Evolutionary conservation across 768 basidiomycete genomes (phyloP).

Genomic region (Pleurotus tuber-regium): DNA sequence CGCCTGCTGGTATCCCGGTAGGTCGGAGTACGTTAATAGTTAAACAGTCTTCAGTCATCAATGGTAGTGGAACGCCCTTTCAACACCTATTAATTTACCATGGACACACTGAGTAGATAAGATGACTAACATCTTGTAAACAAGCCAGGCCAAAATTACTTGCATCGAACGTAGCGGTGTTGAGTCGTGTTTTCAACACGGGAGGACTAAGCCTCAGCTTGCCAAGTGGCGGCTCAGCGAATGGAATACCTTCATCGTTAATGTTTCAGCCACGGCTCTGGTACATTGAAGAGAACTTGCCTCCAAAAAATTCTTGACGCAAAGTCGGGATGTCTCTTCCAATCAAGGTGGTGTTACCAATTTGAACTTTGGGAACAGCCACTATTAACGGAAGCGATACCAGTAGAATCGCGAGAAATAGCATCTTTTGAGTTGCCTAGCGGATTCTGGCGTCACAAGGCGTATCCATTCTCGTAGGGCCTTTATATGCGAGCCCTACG

Average conservation of each 20-base stretch:
- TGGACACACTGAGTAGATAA: background rate
- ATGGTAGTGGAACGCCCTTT: slow-evolving; percentile 3
- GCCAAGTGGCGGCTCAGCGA: slow-evolving; percentile 51
- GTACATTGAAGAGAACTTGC: slow-evolving; percentile 19
- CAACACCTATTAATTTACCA: background rate
- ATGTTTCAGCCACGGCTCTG: background rate
- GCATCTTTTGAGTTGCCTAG: too few species aligned
- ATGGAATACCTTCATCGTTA: slow-evolving; percentile 44
- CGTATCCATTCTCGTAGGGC: background rate
- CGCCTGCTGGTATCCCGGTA: slow-evolving; percentile 14
- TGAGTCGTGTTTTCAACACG: slow-evolving; percentile 35
- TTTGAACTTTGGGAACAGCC: slow-evolving; percentile 32
- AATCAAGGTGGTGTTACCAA: slow-evolving; percentile 36
- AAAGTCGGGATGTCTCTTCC: slow-evolving; percentile 32
- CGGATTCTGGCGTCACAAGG: too few species aligned
- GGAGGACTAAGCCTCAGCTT: slow-evolving; percentile 43
- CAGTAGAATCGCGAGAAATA: slow-evolving; percentile 5
- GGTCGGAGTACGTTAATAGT: slow-evolving; percentile 42
- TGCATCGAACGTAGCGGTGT: slow-evolving; percentile 22
- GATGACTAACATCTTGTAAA: slow-evolving; percentile 18
- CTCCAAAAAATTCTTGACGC: slow-evolving; percentile 47
- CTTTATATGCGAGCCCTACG: too few species aligned
- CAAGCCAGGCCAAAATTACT: slow-evolving; percentile 23
- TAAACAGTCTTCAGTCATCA: slow-evolving; percentile 45
- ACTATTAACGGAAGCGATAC: slow-evolving; percentile 1